Evolutionary conservation across 805 yeast species (phyloP), one percentile per base, ranked within the genome.

Genomic region (Starmerella vitae): DNA sequence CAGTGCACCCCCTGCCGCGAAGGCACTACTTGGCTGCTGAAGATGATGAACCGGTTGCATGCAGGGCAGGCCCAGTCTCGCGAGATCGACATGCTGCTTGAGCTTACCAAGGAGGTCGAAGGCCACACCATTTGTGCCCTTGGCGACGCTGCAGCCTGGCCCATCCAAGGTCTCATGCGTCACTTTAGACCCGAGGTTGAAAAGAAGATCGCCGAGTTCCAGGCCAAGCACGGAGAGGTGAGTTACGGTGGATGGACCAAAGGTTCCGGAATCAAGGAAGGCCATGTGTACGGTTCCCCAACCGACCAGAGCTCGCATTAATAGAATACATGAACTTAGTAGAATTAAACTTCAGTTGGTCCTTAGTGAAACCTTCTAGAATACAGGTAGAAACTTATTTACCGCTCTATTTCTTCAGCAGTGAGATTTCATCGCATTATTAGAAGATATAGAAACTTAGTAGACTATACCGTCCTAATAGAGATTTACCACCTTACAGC

Each of bases 1-100:
- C 94, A 83, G 65, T 83, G 94, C 67, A 83, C 94, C 3, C 94
- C 94, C 43, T 83, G 94, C 65, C 75, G 94, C 60, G 94, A 83
- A 64, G 94, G 94, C 42, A 82, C 94, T 32, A 78, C 93, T 17
- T 83, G 88, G 79, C 66, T 83, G 52, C 66, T 70, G 44, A 78
- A 74, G 63, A 76, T 81, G 73, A 83, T 83, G 94, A 78, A 77
- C 57, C 72, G 94, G 57, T 72, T 83, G 59, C 72, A 66, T 46
- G 62, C 63, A 43, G 94, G 94, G 36, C 91, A 81, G 65, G 93
- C 91, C 34, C 68, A 71, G 44, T 76, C 71, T 55, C 72, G 72
- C 49, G 94, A 83, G 61, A 83, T 83, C 53, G 94, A 83, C 56
- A 74, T 74, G 81, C 74, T 84, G 43, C 69, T 72, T 53, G 94